phyloP scores from a whole-genome alignment of 768 basidiomycete genomes.

The Phylloporus sp. region DNA sequence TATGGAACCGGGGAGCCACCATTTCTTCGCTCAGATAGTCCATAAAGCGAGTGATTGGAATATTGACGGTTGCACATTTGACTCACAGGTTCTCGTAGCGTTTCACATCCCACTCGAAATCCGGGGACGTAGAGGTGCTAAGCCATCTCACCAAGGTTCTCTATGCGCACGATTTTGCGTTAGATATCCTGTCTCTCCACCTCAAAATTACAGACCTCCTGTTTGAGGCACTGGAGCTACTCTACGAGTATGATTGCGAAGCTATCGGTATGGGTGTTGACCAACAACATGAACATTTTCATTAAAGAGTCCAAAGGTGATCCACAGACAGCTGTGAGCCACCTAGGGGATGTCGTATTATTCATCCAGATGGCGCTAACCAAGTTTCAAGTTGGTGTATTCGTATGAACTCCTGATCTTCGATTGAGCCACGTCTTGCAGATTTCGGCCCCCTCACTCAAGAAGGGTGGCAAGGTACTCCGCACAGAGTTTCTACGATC shows the following conservation, averaged over 20 bases:
- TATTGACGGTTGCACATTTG: not conserved
- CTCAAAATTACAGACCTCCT: slow-evolving; percentile 61
- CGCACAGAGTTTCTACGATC: slow-evolving; percentile 52
- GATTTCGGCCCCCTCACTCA: slow-evolving; percentile 49
- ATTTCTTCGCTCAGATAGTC: slow-evolving; percentile 52
- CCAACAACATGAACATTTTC: not conserved
- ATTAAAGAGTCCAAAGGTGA: slow-evolving; percentile 48
- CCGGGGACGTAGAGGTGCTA: slow-evolving; percentile 63
- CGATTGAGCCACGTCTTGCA: slow-evolving; percentile 24
- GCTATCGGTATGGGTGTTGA: slow-evolving; percentile 58
- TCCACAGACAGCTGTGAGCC: slow-evolving; percentile 76
- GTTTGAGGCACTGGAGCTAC: slow-evolving; percentile 54
- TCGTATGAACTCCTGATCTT: not conserved
- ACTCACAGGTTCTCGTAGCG: slow-evolving; percentile 40
- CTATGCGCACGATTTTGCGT: slow-evolving; percentile 49
- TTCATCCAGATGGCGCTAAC: slow-evolving; percentile 63
- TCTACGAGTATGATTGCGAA: slow-evolving; percentile 76
- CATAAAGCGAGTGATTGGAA: slow-evolving; percentile 45
- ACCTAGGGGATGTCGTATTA: slow-evolving; percentile 75
- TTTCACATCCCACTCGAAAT: slow-evolving; percentile 48
- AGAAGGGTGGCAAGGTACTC: slow-evolving; percentile 43
- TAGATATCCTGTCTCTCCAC: slow-evolving; percentile 72
- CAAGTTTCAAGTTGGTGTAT: slow-evolving; percentile 55
- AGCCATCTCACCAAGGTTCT: slow-evolving; percentile 69
- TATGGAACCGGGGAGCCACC: slow-evolving; percentile 55